Evolutionary conservation across 2,329 filamentous ascomycete species (phyloP).

Genomic region (Chaetothyriales sp.): DNA sequence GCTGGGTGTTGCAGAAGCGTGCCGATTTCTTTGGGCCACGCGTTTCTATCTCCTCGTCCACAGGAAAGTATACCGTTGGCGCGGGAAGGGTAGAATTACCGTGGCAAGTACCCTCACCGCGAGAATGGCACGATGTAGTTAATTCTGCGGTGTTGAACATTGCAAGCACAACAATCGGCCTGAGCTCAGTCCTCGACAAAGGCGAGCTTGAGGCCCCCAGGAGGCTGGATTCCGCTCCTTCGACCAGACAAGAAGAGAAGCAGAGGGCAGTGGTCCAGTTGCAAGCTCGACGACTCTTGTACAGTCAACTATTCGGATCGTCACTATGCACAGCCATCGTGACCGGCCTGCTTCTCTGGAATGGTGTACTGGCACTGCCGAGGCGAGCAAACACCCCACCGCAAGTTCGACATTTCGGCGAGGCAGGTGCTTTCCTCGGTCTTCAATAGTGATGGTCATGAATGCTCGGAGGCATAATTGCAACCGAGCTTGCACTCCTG

Average conservation of each 20-base stretch:
- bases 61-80: not conserved
- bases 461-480: too few relatives aligned
- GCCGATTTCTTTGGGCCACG: constrained; percentile 25
- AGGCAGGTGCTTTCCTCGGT: constrained; percentile 15
- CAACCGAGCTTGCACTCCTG: too few relatives aligned
- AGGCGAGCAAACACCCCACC: constrained; percentile 2
- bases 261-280: constrained; percentile 5
- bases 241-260: constrained; percentile 4
- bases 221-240: not conserved
- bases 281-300: constrained; percentile 7
- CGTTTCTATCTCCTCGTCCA: constrained; percentile 6
- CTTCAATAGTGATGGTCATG: constrained; percentile 1
- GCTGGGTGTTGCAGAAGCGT: constrained; percentile 30
- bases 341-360: constrained; percentile 16
- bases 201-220: not conserved
- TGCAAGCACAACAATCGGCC: not conserved
- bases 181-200: not conserved
- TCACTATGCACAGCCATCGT: constrained; percentile 5
- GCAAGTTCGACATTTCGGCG: constrained; percentile 12
- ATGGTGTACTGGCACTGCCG: constrained; percentile 19
- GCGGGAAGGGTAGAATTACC: constrained; percentile 7
- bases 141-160: constrained; percentile 2
- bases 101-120: constrained; percentile 7
- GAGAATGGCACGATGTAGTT: constrained; percentile 3
- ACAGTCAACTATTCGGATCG: constrained; percentile 7